Conservation (phyloP, 2,329 filamentous ascomycete genomes). For the Trichoderma oligosporum region DNA sequence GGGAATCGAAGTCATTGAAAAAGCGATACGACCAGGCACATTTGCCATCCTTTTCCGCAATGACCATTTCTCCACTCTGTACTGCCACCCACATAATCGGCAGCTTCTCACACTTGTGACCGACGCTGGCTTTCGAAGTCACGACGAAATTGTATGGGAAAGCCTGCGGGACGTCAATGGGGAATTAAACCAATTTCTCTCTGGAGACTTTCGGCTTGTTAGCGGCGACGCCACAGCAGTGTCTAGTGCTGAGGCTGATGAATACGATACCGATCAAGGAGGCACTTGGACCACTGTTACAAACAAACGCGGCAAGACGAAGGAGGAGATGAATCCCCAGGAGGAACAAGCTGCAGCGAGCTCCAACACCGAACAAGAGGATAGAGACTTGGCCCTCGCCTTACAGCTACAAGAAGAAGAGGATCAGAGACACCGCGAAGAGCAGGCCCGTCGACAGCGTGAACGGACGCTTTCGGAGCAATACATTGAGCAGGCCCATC, state of each 20-base stretch:
- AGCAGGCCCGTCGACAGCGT: slow-evolving; percentile 58
- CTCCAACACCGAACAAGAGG: slow-evolving; percentile 63
- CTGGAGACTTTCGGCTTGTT: slow-evolving; percentile 86
- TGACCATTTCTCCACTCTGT: slow-evolving; percentile 93
- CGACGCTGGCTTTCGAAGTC: slow-evolving; percentile 81
- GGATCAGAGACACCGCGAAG: slow-evolving; percentile 69
- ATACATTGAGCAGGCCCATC: slow-evolving; percentile 60
- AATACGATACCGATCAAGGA: slow-evolving; percentile 22
- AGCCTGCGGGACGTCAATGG: slow-evolving; percentile 85
- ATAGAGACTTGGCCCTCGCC: slow-evolving; percentile 81
- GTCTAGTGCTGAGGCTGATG: slow-evolving; percentile 21
- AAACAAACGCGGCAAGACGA: slow-evolving; percentile 30
- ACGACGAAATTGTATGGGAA: slow-evolving; percentile 95
- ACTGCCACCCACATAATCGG: slow-evolving; percentile 75
- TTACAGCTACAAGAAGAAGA: slow-evolving; percentile 94
- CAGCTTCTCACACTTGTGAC: slow-evolving; percentile 83
- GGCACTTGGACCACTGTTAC: slow-evolving; percentile 56
- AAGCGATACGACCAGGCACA: slow-evolving; percentile 68
- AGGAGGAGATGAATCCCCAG: slow-evolving; percentile 26
- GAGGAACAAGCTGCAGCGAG: slow-evolving; percentile 32
- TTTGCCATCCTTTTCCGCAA: slow-evolving; percentile 94
- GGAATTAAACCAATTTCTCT: slow-evolving; percentile 75
- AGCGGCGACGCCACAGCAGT: slow-evolving; percentile 44
- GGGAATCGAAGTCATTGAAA: slow-evolving; percentile 71
- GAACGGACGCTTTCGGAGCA: slow-evolving; percentile 67